Percentiles rank a stretch among this genome's conserved stretches.
Conservation (phyloP, 2,329 filamentous ascomycete species). For the Sporothrix euskadiensis region DNA sequence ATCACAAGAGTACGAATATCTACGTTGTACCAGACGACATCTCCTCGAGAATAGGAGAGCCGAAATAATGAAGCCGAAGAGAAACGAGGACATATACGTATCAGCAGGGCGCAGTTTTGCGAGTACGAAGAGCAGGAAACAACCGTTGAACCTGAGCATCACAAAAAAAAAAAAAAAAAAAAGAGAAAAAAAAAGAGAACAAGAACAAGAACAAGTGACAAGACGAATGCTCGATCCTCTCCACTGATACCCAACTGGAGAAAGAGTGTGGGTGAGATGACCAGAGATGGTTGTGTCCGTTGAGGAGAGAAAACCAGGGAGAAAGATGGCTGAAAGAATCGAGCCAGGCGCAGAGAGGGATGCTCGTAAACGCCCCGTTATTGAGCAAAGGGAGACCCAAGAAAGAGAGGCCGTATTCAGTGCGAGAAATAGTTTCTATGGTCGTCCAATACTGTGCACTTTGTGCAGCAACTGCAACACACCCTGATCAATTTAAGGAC, state of each 20-base stretch:
- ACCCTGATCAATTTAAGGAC: neutral
- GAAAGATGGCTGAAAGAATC: constrained; percentile 17
- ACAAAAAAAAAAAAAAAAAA: neutral
- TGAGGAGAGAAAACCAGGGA: neutral
- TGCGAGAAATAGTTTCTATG: neutral
- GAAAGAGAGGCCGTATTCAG: neutral
- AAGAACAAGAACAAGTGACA: neutral
- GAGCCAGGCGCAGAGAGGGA: constrained; percentile 9
- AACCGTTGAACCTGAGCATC: neutral
- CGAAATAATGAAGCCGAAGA: constrained; percentile 1
- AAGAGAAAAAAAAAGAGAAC: neutral
- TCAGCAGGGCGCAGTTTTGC: neutral
- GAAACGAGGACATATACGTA: neutral
- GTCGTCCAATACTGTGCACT: neutral
- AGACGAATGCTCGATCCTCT: constrained; percentile 7
- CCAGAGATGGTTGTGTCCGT: constrained; percentile 1
- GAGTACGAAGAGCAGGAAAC: constrained; percentile 7
- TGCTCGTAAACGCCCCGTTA: neutral
- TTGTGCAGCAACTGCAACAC: constrained; percentile 5
- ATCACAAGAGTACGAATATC: neutral
- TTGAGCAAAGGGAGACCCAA: neutral
- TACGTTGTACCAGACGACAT: neutral
- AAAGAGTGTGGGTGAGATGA: neutral
- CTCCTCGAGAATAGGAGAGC: neutral
- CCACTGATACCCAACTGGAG: neutral